Conservation (phyloP, 495 filamentous ascomycete species). For the Annulohypoxylon maeteangense region DNA sequence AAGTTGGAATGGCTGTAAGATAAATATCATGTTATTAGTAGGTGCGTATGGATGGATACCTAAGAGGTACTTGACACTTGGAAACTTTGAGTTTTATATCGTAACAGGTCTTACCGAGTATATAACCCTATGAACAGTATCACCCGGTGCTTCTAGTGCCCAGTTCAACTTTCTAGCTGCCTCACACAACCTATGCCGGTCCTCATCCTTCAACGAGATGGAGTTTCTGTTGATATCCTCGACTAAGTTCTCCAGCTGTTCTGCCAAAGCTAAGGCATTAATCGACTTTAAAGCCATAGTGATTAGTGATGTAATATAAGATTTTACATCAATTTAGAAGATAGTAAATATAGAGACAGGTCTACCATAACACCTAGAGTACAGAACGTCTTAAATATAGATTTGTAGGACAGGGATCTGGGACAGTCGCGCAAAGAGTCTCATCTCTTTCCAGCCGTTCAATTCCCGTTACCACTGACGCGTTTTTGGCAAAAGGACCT, state of each 20-base stretch:
- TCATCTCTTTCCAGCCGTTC: background rate
- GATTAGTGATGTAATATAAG: too few relatives aligned
- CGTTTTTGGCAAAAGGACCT: background rate
- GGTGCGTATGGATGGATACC: too few relatives aligned
- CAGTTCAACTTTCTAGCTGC: background rate
- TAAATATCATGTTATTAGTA: slow-evolving; percentile 1
- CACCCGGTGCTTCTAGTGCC: slow-evolving; percentile 18
- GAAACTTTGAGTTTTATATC: background rate
- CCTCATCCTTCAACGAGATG: background rate
- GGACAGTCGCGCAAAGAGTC: background rate
- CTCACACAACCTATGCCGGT: background rate
- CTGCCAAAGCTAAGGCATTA: background rate
- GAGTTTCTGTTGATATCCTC: background rate
- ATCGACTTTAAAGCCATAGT: background rate
- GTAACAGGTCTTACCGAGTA: slow-evolving; percentile 16
- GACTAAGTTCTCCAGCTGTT: background rate
- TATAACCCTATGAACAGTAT: slow-evolving; percentile 37
- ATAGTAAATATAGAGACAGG: background rate
- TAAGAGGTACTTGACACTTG: too few relatives aligned
- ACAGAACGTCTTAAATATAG: background rate
- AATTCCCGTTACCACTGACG: background rate
- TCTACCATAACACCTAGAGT: background rate
- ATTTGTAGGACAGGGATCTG: background rate
- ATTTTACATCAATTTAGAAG: background rate
- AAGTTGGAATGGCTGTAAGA: slow-evolving; percentile 36